phyloP scores from a whole-genome alignment of 1,284 basidiomycete species.

The Malassezia japonica region DNA sequence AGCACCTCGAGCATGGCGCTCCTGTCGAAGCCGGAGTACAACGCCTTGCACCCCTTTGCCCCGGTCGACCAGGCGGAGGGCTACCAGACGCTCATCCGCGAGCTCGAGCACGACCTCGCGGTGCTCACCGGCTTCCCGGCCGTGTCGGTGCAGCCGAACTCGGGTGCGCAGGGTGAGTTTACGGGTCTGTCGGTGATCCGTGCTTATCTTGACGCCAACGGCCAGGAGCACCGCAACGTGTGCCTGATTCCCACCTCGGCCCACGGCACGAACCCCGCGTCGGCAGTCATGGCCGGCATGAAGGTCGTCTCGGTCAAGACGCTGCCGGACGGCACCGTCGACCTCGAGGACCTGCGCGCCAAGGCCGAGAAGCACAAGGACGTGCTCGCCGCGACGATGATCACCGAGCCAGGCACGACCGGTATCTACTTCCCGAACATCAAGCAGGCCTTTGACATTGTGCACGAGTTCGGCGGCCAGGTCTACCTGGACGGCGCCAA shows the following conservation, averaged over 20 bases:
- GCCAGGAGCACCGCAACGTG: conserved; percentile 74
- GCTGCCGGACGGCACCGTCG: conserved; percentile 73
- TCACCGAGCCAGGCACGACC: conserved; percentile 67
- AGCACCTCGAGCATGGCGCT: conserved; percentile 78
- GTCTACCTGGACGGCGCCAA: conserved; percentile 94
- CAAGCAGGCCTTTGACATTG: conserved; percentile 79
- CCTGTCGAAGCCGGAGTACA: conserved; percentile 85
- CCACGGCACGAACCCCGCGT: conserved; percentile 67
- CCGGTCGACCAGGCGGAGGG: conserved; percentile 82
- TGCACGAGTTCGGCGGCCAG: conserved; percentile 90
- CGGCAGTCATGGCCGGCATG: conserved; percentile 91
- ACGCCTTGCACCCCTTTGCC: conserved; percentile 80
- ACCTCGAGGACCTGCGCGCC: conserved; percentile 69
- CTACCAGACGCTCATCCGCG: conserved; percentile 73
- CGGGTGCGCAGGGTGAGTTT: conserved; percentile 90
- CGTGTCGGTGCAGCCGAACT: conserved; percentile 92
- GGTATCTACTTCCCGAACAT: conserved; percentile 94
- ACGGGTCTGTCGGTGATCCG: conserved; percentile 84
- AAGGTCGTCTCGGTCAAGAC: conserved; percentile 92
- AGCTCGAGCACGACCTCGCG: conserved; percentile 82
- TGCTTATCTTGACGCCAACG: conserved; percentile 82
- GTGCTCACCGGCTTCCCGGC: conserved; percentile 89
- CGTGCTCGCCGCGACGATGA: conserved; percentile 91
- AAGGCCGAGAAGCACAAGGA: conserved; percentile 89
- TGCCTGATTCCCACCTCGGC: conserved; percentile 92